Percentiles rank a stretch among this genome's conserved stretches.
These are phyloP conservation scores for Orbilia quercus DNA, from an alignment of 2,329 filamentous ascomycete species.

Conservation along the genomic window DNA sequence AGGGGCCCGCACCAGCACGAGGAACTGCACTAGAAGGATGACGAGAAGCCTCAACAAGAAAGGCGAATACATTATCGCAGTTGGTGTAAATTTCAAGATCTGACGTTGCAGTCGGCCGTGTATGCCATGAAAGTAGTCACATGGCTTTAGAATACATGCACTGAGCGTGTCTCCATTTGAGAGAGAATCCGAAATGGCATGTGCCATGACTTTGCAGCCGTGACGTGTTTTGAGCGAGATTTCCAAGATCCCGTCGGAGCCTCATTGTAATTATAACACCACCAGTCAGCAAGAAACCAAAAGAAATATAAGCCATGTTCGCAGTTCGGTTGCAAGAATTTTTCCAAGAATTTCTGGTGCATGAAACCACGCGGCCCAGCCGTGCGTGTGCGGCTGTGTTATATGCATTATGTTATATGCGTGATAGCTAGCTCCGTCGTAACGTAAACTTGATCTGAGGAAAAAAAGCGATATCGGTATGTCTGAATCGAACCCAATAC, in stretches of 20 bases:
- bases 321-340: too few species aligned
- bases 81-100: not conserved
- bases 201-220: not conserved
- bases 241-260: not conserved
- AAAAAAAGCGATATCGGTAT: too few species aligned
- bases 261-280: too few species aligned
- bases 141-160: not conserved
- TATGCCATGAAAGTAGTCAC: not conserved
- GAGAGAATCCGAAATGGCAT: not conserved
- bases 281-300: too few species aligned
- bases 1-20: not conserved
- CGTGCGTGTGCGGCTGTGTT: too few species aligned
- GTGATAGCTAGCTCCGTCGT: too few species aligned
- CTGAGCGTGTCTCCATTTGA: not conserved
- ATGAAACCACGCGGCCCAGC: too few species aligned
- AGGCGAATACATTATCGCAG: not conserved
- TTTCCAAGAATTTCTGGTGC: too few species aligned
- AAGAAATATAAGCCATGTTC: too few species aligned
- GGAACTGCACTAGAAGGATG: not conserved
- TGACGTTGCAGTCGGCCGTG: not conserved
- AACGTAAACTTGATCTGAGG: too few species aligned
- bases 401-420: too few species aligned
- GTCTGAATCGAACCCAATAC: too few species aligned
- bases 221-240: conserved; percentile 4
- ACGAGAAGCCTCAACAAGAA: not conserved